Conservation (phyloP, 192 early-diverging fungal species). For the Linnemannia hyalina region DNA sequence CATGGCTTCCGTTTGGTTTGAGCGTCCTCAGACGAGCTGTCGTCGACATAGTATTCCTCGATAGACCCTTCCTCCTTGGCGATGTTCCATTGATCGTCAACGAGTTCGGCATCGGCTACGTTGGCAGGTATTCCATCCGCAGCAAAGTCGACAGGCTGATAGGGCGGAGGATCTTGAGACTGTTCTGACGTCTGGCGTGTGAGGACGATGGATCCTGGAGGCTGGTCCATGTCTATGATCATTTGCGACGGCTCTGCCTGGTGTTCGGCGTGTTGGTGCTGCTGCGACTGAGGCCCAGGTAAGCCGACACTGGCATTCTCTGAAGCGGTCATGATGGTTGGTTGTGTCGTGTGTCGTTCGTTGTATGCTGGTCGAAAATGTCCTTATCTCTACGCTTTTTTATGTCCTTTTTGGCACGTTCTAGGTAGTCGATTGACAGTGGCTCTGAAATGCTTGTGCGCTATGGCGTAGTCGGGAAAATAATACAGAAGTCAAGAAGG, state of each 20-base stretch:
- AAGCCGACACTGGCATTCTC: slow-evolving; percentile 9
- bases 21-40: slow-evolving; percentile 22
- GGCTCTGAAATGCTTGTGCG: not conserved
- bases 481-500: not conserved
- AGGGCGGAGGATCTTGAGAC: slow-evolving; percentile 1
- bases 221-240: slow-evolving; percentile 23
- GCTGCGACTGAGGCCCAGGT: slow-evolving; percentile 11
- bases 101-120: not conserved
- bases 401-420: not conserved
- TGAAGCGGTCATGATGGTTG: slow-evolving; percentile 15
- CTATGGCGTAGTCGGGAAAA: not conserved
- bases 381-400: slow-evolving; percentile 9
- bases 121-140: not conserved
- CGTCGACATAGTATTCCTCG: slow-evolving; percentile 24
- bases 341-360: slow-evolving; percentile 11
- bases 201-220: not conserved
- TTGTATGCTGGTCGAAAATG: slow-evolving; percentile 1
- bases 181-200: not conserved
- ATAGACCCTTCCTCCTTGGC: not conserved
- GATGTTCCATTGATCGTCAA: not conserved
- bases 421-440: not conserved
- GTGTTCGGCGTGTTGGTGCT: not conserved
- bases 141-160: slow-evolving; percentile 4
- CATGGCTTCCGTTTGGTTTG: slow-evolving; percentile 1
- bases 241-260: slow-evolving; percentile 22